A percentile compares a stretch with the other conserved stretches of the same genome.
Conservation (phyloP, 352 stramenopile species). For the Lagenidium giganteum region DNA sequence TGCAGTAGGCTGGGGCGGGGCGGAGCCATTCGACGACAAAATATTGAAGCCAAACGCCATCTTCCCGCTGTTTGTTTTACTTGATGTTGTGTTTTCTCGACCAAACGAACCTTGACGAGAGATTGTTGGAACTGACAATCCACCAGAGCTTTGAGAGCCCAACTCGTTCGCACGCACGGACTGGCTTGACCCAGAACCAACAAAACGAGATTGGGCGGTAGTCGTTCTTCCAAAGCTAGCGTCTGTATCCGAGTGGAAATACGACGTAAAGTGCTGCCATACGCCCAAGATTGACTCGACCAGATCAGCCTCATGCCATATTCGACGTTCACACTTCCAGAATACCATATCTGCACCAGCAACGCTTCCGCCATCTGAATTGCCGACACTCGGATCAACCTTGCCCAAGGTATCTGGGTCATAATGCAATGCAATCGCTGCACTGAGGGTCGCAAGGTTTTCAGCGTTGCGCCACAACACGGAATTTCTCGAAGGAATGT, state of each 20-base stretch:
- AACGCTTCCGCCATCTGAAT: not conserved
- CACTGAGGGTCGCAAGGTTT: conserved; percentile 47
- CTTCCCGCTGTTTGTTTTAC: conserved; percentile 20
- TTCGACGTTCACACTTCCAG: conserved; percentile 59
- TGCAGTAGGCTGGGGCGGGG: conserved; percentile 1
- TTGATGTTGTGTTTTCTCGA: conserved; percentile 9
- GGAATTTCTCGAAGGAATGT: conserved; percentile 54
- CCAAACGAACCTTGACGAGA: conserved; percentile 16
- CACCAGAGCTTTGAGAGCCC: conserved; percentile 28
- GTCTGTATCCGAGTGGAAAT: conserved; percentile 52
- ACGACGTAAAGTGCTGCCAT: conserved; percentile 64
- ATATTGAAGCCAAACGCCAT: conserved; percentile 40
- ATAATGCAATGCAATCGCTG: conserved; percentile 65
- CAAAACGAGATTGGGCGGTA: conserved; percentile 22
- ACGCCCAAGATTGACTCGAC: conserved; percentile 58
- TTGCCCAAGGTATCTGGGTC: conserved; percentile 49
- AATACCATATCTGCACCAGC: conserved; percentile 30
- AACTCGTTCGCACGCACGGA: too few species aligned
- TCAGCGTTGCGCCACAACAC: conserved; percentile 67
- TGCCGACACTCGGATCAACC: conserved; percentile 30
- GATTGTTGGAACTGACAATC: conserved; percentile 12
- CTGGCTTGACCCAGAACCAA: conserved; percentile 21
- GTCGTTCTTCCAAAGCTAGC: conserved; percentile 56
- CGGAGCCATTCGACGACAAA: conserved; percentile 19
- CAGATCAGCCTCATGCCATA: conserved; percentile 56